Percentiles rank a stretch among this genome's conserved stretches.
phyloP scores from a whole-genome alignment of 345 rosid genomes.

The Populus davidiana region DNA sequence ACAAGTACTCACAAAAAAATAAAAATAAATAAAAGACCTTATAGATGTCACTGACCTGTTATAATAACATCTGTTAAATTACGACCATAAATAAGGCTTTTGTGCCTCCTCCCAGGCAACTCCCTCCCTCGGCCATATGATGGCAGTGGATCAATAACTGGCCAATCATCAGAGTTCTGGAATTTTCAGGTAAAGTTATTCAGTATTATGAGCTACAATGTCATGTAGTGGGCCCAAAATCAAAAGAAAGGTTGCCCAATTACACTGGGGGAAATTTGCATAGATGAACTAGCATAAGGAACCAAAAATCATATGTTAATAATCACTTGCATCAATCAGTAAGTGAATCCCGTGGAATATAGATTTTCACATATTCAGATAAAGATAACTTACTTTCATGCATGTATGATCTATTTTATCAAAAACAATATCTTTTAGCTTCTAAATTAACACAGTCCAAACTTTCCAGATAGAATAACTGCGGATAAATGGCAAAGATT shows the following conservation, averaged over 20 bases:
- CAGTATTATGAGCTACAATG: constrained; percentile 11
- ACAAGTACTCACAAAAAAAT: neutral
- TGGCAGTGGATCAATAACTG: constrained; percentile 87
- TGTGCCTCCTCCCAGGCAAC: constrained; percentile 80
- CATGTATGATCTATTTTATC: constrained; percentile 1
- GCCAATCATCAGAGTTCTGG: constrained; percentile 84
- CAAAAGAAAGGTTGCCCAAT: constrained; percentile 4
- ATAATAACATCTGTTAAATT: constrained; percentile 88
- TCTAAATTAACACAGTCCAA: neutral
- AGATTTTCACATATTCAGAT: constrained; percentile 1
- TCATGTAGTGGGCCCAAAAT: neutral
- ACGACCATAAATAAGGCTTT: constrained; percentile 84
- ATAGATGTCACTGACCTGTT: constrained; percentile 57
- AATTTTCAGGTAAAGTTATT: constrained; percentile 20
- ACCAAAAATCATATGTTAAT: constrained; percentile 11
- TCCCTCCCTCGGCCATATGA: constrained; percentile 98
- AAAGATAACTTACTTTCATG: neutral
- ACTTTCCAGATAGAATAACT: neutral
- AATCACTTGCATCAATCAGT: constrained; percentile 6
- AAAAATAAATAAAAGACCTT: neutral
- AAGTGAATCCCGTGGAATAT: constrained; percentile 7
- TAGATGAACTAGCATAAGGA: constrained; percentile 4
- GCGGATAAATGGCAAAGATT: neutral
- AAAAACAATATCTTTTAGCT: neutral
- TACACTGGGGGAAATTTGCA: constrained; percentile 7